Conservation (phyloP, 2,329 filamentous ascomycete species). For the Fusarium nodosum region DNA sequence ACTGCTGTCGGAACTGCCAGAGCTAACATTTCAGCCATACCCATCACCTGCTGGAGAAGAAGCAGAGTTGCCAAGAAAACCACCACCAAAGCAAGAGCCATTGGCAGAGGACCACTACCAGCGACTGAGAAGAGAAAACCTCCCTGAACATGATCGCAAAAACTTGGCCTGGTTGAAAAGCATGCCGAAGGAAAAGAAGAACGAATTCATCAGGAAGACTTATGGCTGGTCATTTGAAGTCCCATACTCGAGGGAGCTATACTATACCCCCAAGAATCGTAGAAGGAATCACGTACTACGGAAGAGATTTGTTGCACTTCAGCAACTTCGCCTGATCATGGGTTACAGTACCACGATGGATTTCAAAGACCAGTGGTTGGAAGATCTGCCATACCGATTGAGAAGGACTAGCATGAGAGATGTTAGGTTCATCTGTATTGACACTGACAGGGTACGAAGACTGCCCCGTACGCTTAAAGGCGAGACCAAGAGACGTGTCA, state of each 20-base stretch:
- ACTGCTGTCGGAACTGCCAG: background rate
- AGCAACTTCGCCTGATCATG: conserved; percentile 12
- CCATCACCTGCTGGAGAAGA: background rate
- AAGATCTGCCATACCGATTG: background rate
- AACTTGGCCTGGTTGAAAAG: background rate
- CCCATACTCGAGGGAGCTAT: conserved; percentile 26
- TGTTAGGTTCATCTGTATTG: conserved; percentile 24
- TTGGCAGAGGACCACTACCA: conserved; percentile 4
- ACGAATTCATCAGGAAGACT: background rate
- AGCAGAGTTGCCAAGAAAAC: background rate
- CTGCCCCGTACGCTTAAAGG: background rate
- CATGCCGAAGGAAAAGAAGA: background rate
- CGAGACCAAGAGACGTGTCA: background rate
- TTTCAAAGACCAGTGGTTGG: background rate
- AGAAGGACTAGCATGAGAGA: conserved; percentile 10
- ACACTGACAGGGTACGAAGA: conserved; percentile 7
- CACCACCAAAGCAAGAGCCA: background rate
- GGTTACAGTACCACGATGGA: background rate
- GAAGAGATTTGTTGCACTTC: conserved; percentile 3
- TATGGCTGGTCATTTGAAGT: conserved; percentile 4
- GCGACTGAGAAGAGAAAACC: background rate
- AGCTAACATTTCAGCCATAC: background rate
- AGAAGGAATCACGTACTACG: background rate
- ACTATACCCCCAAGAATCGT: background rate
- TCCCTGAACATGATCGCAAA: background rate